Percentiles rank a stretch among this genome's conserved stretches.
These are phyloP conservation scores for Phytophthora pisi DNA, from an alignment of 352 stramenopile genomes.

Conservation along the genomic window DNA sequence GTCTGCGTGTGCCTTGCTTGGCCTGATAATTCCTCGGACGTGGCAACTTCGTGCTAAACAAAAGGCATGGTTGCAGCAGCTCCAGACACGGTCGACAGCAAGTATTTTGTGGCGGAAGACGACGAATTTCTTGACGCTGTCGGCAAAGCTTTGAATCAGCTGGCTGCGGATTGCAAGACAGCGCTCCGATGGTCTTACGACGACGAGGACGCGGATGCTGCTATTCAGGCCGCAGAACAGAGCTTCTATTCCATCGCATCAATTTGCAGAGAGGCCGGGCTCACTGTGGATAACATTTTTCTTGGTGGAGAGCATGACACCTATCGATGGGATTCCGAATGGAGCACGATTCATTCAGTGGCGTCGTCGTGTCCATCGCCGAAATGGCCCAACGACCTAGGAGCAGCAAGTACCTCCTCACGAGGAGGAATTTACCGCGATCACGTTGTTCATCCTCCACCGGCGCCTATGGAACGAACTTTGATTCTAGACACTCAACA, in stretches of 20 bases:
- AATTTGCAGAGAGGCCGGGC: constrained; percentile 34
- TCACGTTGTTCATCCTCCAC: neutral
- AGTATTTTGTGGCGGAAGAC: constrained; percentile 36
- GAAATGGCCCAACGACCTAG: constrained; percentile 1
- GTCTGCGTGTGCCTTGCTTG: neutral
- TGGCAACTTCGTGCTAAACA: neutral
- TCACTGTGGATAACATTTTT: constrained; percentile 2
- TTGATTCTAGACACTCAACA: neutral
- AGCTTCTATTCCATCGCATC: constrained; percentile 21
- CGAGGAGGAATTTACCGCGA: neutral
- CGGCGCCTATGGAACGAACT: constrained; percentile 13
- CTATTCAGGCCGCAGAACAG: constrained; percentile 25
- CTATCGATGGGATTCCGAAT: neutral
- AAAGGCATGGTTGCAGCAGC: neutral
- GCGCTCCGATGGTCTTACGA: constrained; percentile 27
- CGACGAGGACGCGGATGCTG: constrained; percentile 18
- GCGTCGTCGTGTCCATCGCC: neutral
- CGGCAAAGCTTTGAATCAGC: constrained; percentile 21
- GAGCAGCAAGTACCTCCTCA: neutral
- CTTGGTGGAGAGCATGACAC: neutral
- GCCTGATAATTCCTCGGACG: neutral
- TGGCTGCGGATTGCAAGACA: constrained; percentile 25
- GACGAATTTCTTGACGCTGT: constrained; percentile 42
- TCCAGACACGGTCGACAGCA: neutral
- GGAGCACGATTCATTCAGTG: neutral